Base-by-base conservation (phyloP, 441 rosid species). In the Gossypium gossypioides region DNA sequence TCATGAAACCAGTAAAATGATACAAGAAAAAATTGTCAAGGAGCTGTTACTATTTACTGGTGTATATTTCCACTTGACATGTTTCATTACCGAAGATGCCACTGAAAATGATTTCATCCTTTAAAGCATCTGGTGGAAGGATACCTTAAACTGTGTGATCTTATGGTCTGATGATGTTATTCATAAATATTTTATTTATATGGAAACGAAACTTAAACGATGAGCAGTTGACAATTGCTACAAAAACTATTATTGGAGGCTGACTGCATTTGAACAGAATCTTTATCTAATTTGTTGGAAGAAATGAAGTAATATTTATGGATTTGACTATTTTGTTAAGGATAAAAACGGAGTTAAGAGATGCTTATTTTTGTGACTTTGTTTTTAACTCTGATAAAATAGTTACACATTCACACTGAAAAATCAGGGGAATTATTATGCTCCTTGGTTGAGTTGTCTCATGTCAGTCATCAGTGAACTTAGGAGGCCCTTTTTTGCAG, bases 401-500 rank as follows among this genome's bases (percentile, higher is more conserved):
- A 32, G 72, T 12, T 29, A 12, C 19, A 55, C 52, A 12, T 69
- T 69, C 48, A 32, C 10, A 54, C 62, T 32, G 48, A 69, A 32
- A 40, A 67, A 52, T 16, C 12, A 52, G 62, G 16, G 37, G 32
- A 51, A 29, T 3, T 68, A 68, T 18, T 2, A 12, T 54, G 46
- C 29, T 34, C 19, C 44, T 68, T 50, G 44, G 16, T 51, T 27
- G 57, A 48, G 57, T 67, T 67, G 5, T 27, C 25, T 50, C 46
- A 2, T 50, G 71, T 9, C 7, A 15, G 40, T 24, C 57, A 48
- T 65, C 10, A 42, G 16, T 67, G 66, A 58, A 9, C 57, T 16
- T 51, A 16, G 48, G 58, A 18, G 60, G 18, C 72, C 27, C 3
- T 16, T 61, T 15, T 48, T 37, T 72, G 74, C 77, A 86, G 89